Conservation (phyloP, 202 grass and related monocot species). For the Thinopyrum obtusiflorum region DNA sequence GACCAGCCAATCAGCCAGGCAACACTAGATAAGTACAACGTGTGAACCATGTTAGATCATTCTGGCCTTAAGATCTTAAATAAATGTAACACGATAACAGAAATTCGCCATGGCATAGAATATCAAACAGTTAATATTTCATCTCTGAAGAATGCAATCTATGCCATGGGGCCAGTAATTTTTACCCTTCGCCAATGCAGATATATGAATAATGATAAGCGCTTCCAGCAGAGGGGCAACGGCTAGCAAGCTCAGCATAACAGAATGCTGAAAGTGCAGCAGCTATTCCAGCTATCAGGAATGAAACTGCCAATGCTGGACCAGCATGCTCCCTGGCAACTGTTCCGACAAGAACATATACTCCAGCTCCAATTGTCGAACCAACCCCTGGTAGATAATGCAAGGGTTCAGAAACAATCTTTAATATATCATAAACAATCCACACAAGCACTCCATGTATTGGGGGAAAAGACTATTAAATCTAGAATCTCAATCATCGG, state of each 20-base stretch:
- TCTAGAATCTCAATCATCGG: not conserved
- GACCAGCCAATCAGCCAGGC: slow-evolving; percentile 99
- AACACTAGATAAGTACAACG: slow-evolving; percentile 48
- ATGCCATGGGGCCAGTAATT: slow-evolving; percentile 17
- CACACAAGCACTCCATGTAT: not conserved
- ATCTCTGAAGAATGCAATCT: slow-evolving; percentile 13
- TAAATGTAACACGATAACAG: not conserved
- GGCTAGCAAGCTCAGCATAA: slow-evolving; percentile 80
- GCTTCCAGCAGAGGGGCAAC: slow-evolving; percentile 79
- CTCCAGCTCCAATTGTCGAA: slow-evolving; percentile 75
- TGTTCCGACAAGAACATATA: slow-evolving; percentile 77
- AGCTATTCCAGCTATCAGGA: slow-evolving; percentile 82
- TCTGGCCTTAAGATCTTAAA: not conserved
- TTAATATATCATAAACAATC: not conserved
- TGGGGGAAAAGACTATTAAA: not conserved
- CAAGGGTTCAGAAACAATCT: not conserved
- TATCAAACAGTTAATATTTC: not conserved
- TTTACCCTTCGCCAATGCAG: slow-evolving; percentile 80
- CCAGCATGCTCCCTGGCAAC: slow-evolving; percentile 71
- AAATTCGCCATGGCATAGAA: not conserved
- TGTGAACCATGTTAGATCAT: slow-evolving; percentile 28
- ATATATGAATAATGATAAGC: slow-evolving; percentile 88
- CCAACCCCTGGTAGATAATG: slow-evolving; percentile 57
- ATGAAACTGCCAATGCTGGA: slow-evolving; percentile 66
- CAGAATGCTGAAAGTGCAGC: slow-evolving; percentile 82